Evolutionary conservation across 768 basidiomycete genomes (phyloP).

Genomic region (Lactarius deliciosus): DNA sequence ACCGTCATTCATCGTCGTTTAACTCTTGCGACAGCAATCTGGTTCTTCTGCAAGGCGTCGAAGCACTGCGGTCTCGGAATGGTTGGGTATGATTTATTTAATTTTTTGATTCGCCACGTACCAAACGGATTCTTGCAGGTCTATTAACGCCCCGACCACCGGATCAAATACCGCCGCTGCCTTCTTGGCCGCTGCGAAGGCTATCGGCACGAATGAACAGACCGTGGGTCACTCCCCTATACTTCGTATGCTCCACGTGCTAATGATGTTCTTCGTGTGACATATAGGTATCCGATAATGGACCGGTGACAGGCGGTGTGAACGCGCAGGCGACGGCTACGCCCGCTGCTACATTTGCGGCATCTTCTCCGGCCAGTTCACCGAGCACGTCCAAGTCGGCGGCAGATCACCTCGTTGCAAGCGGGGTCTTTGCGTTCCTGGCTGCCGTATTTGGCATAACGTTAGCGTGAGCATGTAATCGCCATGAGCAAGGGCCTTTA

Average conservation of each 20-base stretch:
- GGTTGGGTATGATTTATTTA: conserved; percentile 40
- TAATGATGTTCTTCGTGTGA: neutral
- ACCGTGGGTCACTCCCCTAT: conserved; percentile 35
- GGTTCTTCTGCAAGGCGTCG: conserved; percentile 53
- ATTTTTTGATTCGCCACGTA: neutral
- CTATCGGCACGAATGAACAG: conserved; percentile 38
- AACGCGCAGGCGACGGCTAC: conserved; percentile 21
- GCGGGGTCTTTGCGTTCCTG: conserved; percentile 14
- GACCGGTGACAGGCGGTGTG: conserved; percentile 45
- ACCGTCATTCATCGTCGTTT: neutral
- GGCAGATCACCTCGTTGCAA: conserved; percentile 9
- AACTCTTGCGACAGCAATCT: conserved; percentile 43
- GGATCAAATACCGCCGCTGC: conserved; percentile 44
- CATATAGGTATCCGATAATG: conserved; percentile 40
- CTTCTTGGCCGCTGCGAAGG: conserved; percentile 43
- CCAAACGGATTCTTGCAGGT: conserved; percentile 23
- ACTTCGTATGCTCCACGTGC: too few relatives aligned
- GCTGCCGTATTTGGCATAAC: conserved; percentile 10
- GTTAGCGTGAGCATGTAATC: neutral
- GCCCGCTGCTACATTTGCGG: conserved; percentile 9
- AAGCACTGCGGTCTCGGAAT: conserved; percentile 53
- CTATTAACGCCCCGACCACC: conserved; percentile 49
- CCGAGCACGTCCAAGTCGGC: neutral
- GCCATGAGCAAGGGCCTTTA: neutral
- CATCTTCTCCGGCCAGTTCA: neutral